These are phyloP conservation scores for Exophiala bonariae DNA, from an alignment of 2,329 filamentous ascomycete genomes.

Conservation along the genomic window DNA sequence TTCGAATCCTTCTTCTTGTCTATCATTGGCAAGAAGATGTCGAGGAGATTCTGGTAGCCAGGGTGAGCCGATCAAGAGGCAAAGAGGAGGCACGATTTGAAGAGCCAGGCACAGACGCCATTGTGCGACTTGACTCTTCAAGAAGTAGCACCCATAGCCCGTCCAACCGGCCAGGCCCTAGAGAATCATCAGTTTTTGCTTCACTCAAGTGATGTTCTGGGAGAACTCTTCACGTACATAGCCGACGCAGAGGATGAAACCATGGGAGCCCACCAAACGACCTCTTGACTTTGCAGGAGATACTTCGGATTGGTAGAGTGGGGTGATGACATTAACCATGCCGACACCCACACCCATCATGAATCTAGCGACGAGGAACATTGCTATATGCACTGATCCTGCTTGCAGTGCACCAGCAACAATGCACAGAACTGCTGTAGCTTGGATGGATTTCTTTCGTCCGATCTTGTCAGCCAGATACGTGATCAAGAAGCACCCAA, in stretches of 20 bases:
- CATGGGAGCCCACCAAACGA: constrained; percentile 21
- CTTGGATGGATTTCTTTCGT: constrained; percentile 16
- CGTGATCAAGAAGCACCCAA: constrained; percentile 19
- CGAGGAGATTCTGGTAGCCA: constrained; percentile 41
- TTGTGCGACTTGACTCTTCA: neutral
- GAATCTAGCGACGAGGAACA: constrained; percentile 25
- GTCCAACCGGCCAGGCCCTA: constrained; percentile 10
- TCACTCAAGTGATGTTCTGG: neutral
- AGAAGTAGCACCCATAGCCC: constrained; percentile 8
- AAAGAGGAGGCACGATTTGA: constrained; percentile 39
- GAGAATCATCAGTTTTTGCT: neutral
- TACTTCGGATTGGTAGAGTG: constrained; percentile 44
- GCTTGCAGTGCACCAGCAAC: constrained; percentile 20
- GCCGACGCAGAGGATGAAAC: neutral
- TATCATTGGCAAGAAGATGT: constrained; percentile 19
- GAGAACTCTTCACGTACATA: neutral
- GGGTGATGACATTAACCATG: constrained; percentile 23
- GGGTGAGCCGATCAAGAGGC: constrained; percentile 37
- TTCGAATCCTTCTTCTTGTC: constrained; percentile 6
- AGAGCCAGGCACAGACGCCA: constrained; percentile 37
- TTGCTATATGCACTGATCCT: constrained; percentile 21
- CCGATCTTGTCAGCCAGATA: constrained; percentile 18
- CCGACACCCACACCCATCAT: constrained; percentile 19
- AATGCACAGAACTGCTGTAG: constrained; percentile 17
- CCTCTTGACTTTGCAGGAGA: constrained; percentile 43